Percentiles rank a stretch among this genome's conserved stretches.
These are phyloP conservation scores for Ramularia endophylla DNA, from an alignment of 2,329 filamentous ascomycete genomes.

Conservation along the genomic window DNA sequence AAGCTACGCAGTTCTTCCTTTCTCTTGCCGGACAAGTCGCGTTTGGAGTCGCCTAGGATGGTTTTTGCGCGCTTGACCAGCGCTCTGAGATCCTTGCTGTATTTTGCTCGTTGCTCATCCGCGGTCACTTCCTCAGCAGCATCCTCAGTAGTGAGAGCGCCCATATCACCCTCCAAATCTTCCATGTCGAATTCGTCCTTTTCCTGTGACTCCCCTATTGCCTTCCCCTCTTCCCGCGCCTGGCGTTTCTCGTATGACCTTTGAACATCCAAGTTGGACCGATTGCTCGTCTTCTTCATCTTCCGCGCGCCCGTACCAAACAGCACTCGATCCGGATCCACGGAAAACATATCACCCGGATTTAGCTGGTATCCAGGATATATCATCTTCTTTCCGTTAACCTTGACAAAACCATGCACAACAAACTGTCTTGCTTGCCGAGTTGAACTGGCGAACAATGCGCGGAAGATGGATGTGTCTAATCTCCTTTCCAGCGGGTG, in stretches of 20 bases:
- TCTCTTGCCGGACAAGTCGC: conserved; percentile 57
- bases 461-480: conserved; percentile 90
- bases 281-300: conserved; percentile 25
- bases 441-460: conserved; percentile 88
- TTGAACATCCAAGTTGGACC: conserved; percentile 18
- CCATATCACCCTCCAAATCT: conserved; percentile 19
- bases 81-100: conserved; percentile 44
- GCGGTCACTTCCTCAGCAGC: conserved; percentile 6
- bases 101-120: conserved; percentile 7
- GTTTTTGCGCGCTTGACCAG: conserved; percentile 54
- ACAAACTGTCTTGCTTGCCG: conserved; percentile 93
- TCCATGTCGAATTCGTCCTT: conserved; percentile 6
- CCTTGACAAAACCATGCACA: conserved; percentile 84
- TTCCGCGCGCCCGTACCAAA: conserved; percentile 70
- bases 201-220: conserved; percentile 12
- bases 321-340: conserved; percentile 82
- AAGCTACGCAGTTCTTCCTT: conserved; percentile 74
- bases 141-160: conserved; percentile 11
- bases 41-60: conserved; percentile 49
- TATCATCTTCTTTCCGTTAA: conserved; percentile 96
- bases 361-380: conserved; percentile 92
- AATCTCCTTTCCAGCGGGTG: conserved; percentile 84
- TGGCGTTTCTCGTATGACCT: conserved; percentile 14
- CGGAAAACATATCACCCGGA: conserved; percentile 97
- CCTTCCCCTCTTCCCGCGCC: conserved; percentile 16